These are phyloP conservation scores for Metarhizium sp. DNA, from an alignment of 2,329 filamentous ascomycete genomes.

Conservation along the genomic window DNA sequence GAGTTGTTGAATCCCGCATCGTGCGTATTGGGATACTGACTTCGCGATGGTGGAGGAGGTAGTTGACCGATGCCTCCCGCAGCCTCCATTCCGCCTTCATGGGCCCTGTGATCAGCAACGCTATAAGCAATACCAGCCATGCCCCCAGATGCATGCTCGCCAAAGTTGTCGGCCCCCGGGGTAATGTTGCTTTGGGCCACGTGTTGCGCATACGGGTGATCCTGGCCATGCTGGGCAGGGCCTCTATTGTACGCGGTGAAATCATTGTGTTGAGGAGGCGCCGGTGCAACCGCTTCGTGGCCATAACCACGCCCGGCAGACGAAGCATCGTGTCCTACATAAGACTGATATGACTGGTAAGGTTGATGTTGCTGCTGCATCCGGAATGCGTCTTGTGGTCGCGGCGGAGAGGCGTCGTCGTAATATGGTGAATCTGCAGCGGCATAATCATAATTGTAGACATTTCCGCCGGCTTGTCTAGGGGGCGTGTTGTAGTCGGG, in stretches of 20 bases:
- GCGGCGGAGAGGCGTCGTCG: constrained; percentile 15
- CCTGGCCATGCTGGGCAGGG: constrained; percentile 12
- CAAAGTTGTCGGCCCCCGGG: constrained; percentile 59
- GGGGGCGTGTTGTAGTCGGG: neutral
- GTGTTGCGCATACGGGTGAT: constrained; percentile 14
- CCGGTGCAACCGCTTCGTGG: neutral
- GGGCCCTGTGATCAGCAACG: constrained; percentile 54
- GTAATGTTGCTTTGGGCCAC: constrained; percentile 32
- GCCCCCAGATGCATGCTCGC: constrained; percentile 51
- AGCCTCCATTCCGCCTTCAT: constrained; percentile 56
- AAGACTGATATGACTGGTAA: neutral
- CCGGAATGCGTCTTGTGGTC: neutral
- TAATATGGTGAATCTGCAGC: constrained; percentile 14
- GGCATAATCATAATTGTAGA: constrained; percentile 8
- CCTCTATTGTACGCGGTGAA: constrained; percentile 13
- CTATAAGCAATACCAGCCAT: constrained; percentile 59
- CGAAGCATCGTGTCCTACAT: constrained; percentile 1
- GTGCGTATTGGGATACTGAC: constrained; percentile 14
- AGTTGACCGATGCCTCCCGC: constrained; percentile 33
- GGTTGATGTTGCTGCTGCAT: constrained; percentile 1
- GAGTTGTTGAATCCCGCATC: constrained; percentile 11
- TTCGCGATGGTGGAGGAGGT: constrained; percentile 27
- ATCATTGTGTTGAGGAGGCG: constrained; percentile 12
- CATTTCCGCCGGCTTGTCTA: constrained; percentile 9
- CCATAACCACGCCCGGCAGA: neutral